These are phyloP conservation scores for Hemileccinum rubropunctum DNA, from an alignment of 768 basidiomycete genomes.

Conservation along the genomic window DNA sequence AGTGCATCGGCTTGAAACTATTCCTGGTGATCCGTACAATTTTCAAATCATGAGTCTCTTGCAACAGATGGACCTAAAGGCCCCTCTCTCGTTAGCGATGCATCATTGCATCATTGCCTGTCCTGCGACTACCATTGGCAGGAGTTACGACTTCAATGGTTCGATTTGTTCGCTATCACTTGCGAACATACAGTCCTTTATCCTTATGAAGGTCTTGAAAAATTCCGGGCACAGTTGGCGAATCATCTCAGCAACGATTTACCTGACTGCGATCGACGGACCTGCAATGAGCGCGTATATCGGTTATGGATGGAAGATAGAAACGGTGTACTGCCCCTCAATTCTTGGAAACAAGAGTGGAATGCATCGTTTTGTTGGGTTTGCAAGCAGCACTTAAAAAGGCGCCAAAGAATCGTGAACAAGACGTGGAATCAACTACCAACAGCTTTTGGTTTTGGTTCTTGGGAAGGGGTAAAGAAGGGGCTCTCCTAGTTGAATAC, in stretches of 20 bases:
- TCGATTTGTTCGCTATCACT: background rate
- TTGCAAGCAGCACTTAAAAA: background rate
- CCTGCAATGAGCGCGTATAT: background rate
- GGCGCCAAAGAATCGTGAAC: background rate
- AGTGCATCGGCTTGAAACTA: background rate
- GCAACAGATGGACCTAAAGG: constrained; percentile 1
- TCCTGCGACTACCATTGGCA: background rate
- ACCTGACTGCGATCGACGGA: background rate
- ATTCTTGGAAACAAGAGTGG: background rate
- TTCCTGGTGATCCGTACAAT: constrained; percentile 11
- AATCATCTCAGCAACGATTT: background rate
- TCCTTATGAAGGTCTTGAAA: constrained; percentile 5
- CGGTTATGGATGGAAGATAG: background rate
- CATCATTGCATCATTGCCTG: constrained; percentile 1
- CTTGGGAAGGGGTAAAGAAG: background rate
- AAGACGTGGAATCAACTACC: constrained; percentile 1
- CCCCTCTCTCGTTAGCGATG: constrained; percentile 7
- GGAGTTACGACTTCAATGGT: constrained; percentile 3
- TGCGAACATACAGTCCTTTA: constrained; percentile 4
- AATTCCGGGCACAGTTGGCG: background rate
- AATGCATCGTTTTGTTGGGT: background rate
- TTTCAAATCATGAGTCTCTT: constrained; percentile 18
- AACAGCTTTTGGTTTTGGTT: constrained; percentile 2
- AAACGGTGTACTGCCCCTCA: background rate
- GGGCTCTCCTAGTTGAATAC: too few species aligned